Conservation (phyloP, 768 basidiomycete species). For the Phanerodontia chrysosporium region DNA sequence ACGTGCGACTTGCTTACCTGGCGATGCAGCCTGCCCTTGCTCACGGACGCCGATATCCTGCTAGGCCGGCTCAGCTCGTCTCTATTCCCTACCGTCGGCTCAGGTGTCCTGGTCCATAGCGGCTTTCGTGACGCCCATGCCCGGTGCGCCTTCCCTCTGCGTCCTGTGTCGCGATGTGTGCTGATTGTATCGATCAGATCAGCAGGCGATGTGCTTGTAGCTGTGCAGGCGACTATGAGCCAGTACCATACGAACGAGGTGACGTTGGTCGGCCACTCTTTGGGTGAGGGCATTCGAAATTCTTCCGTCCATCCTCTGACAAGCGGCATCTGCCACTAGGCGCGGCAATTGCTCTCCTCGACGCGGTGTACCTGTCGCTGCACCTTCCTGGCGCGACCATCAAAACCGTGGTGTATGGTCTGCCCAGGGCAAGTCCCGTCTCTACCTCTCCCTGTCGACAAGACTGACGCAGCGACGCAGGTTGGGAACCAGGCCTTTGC, state of each 20-base stretch:
- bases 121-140: constrained; percentile 46
- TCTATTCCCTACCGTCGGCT: constrained; percentile 46
- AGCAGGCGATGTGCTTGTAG: constrained; percentile 37
- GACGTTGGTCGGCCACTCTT: constrained; percentile 42
- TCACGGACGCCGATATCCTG: constrained; percentile 43
- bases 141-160: constrained; percentile 26
- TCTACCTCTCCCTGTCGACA: background rate
- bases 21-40: constrained; percentile 27
- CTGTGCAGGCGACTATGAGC: constrained; percentile 38
- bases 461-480: constrained; percentile 23
- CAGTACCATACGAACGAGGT: constrained; percentile 32
- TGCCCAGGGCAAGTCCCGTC: constrained; percentile 25
- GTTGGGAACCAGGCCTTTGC: constrained; percentile 61
- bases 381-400: constrained; percentile 36
- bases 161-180: too few relatives aligned
- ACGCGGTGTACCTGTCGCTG: constrained; percentile 49
- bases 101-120: constrained; percentile 36
- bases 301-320: too few relatives aligned
- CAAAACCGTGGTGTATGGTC: constrained; percentile 27
- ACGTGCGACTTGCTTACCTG: too few relatives aligned
- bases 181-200: constrained; percentile 24
- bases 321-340: constrained; percentile 24
- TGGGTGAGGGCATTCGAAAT: constrained; percentile 25
- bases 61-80: constrained; percentile 28
- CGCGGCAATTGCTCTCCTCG: constrained; percentile 49